These are phyloP conservation scores for Aspergillus funiculosus DNA, from an alignment of 495 filamentous ascomycete genomes.

Conservation along the genomic window DNA sequence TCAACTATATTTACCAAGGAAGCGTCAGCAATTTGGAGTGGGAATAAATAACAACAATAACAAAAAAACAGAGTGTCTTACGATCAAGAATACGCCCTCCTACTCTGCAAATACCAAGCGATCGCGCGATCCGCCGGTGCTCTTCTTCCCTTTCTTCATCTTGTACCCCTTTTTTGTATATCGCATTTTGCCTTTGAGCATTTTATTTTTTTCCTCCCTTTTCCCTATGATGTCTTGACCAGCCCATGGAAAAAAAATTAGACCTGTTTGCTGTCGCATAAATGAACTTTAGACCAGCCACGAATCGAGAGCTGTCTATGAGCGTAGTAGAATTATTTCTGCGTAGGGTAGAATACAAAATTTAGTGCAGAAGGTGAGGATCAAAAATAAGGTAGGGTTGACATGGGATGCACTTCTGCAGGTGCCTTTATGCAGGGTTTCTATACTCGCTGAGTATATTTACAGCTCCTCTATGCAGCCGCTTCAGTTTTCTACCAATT, in stretches of 20 bases:
- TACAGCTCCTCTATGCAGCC: too few species aligned
- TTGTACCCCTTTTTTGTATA: conserved; percentile 7
- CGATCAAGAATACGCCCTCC: conserved; percentile 5
- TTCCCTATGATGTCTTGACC: conserved; percentile 1
- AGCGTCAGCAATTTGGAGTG: neutral
- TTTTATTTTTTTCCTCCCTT: conserved; percentile 1
- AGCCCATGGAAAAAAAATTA: conserved; percentile 8
- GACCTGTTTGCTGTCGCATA: conserved; percentile 1
- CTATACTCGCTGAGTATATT: too few species aligned
- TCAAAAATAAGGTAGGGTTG: too few species aligned
- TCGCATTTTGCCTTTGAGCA: conserved; percentile 1
- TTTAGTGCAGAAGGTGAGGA: too few species aligned
- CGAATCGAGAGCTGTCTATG: too few species aligned
- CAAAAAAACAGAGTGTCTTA: neutral
- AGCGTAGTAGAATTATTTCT: too few species aligned
- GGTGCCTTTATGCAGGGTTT: too few species aligned
- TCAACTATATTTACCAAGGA: conserved; percentile 1
- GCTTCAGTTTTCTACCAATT: too few species aligned
- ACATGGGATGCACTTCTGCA: too few species aligned
- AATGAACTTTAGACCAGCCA: neutral
- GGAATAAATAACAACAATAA: neutral
- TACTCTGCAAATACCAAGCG: conserved; percentile 10
- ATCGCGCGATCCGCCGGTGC: conserved; percentile 2
- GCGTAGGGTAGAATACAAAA: too few species aligned
- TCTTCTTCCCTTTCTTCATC: neutral